These are phyloP conservation scores for Gaeumannomyces sp. DNA, from an alignment of 2,329 filamentous ascomycete species.

Conservation along the genomic window DNA sequence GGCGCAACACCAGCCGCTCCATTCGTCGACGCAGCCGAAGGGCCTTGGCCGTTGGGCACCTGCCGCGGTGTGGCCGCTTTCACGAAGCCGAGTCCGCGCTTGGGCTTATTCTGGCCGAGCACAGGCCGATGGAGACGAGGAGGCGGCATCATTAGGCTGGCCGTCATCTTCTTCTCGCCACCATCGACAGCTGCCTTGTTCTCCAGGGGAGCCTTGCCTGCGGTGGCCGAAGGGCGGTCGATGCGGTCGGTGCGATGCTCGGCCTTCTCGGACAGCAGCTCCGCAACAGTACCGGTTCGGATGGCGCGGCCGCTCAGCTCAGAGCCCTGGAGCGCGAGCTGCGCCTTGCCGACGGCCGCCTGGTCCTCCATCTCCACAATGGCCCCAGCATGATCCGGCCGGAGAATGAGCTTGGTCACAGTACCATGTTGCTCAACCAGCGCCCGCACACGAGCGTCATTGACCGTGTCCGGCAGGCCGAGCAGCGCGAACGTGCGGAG, in stretches of 20 bases:
- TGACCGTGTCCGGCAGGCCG: slow-evolving; percentile 86
- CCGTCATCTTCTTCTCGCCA: slow-evolving; percentile 13
- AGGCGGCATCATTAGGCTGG: slow-evolving; percentile 9
- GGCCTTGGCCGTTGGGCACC: slow-evolving; percentile 13
- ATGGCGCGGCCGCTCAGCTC: slow-evolving; percentile 50
- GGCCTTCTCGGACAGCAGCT: slow-evolving; percentile 46
- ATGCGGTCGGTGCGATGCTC: slow-evolving; percentile 37
- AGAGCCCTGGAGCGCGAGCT: slow-evolving; percentile 50
- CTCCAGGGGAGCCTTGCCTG: slow-evolving; percentile 30
- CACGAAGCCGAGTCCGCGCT: slow-evolving; percentile 25
- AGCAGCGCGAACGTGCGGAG: slow-evolving; percentile 65
- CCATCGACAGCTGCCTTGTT: slow-evolving; percentile 32
- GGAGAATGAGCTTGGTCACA: slow-evolving; percentile 63
- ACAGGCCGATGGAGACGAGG: slow-evolving; percentile 7
- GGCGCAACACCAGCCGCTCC: slow-evolving; percentile 20
- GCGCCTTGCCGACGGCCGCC: slow-evolving; percentile 64
- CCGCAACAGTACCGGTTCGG: slow-evolving; percentile 46
- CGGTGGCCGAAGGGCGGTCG: slow-evolving; percentile 31
- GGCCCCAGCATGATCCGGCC: slow-evolving; percentile 77
- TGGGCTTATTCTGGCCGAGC: slow-evolving; percentile 21
- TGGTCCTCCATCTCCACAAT: slow-evolving; percentile 75
- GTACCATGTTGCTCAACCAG: slow-evolving; percentile 56
- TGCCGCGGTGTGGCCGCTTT: slow-evolving; percentile 14
- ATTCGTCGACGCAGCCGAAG: slow-evolving; percentile 12
- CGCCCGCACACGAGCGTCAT: slow-evolving; percentile 72